A percentile compares a stretch with the other conserved stretches of the same genome.
These are phyloP conservation scores for Collariella sp. DNA, from an alignment of 495 filamentous ascomycete genomes.

Conservation along the genomic window DNA sequence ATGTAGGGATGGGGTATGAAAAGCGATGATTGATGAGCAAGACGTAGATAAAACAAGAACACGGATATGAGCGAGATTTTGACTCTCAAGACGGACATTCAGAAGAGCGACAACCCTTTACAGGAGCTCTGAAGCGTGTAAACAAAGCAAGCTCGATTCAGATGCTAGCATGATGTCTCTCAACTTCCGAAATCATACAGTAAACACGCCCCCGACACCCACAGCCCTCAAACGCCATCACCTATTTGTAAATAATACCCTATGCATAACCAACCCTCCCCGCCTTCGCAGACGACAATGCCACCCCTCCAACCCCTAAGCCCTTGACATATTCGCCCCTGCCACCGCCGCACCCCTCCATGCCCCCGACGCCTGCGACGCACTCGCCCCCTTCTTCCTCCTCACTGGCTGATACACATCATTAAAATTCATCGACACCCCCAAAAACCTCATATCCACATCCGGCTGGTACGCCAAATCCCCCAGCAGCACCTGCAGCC, in stretches of 20 bases:
- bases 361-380: not conserved
- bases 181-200: too few species aligned
- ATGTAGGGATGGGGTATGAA: not conserved
- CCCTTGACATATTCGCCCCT: conserved; percentile 1
- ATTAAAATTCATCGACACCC: conserved; percentile 98
- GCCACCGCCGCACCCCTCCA: not conserved
- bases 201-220: too few species aligned
- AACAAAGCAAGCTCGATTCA: too few species aligned
- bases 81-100: too few species aligned
- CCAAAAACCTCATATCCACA: conserved; percentile 90
- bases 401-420: conserved; percentile 78
- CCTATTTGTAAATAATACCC: not conserved
- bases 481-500: conserved; percentile 73
- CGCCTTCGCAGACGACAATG: not conserved
- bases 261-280: not conserved
- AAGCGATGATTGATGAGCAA: not conserved
- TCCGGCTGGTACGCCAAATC: conserved; percentile 91
- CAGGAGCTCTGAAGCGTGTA: too few species aligned
- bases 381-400: conserved; percentile 35
- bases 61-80: too few species aligned
- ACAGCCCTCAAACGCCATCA: not conserved
- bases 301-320: not conserved
- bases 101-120: too few species aligned
- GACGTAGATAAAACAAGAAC: not conserved
- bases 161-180: too few species aligned